Base-by-base conservation (phyloP, 106 monocot species). In the Platanthera guangdongensis region DNA sequence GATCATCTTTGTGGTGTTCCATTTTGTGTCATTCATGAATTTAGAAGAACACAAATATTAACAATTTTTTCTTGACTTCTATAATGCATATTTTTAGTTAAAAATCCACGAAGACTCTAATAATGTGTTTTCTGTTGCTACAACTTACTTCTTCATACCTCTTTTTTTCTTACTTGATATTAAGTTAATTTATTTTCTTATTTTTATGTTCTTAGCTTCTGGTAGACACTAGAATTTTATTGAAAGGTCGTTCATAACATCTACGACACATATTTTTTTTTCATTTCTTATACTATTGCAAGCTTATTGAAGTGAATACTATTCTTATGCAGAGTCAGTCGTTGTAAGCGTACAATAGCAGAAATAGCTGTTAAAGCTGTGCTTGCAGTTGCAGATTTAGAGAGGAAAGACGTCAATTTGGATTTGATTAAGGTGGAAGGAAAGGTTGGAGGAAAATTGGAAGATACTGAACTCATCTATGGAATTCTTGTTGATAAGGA, bases 361-460 rank as follows among this genome's bases (percentile, higher is more conserved):
- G 96, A 88, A 76, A 93, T 97, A 78, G 93, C 96, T 80, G 93
- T 97, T 28, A 89, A 93, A 78, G 96, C 96, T 30, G 96, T 97
- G 57, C 83, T 97, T 52, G 88, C 96, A 19, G 93, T 97, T 80
- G 96, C 93, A 3, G 96, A 97, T 83, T 86, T 97, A 52, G 96
- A 93, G 75, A 89, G 96, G 74, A 97, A 93, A 78, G 96, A 97
- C 86, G 91, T 97, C 10, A 90, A 91, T 75, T 83, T 97, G 76
- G 96, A 97, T 74, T 80, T 97, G 74, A 97, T 93, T 32, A 97
- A 97, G 79, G 96, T 93, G 3, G 96, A 97, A 83, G 96, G 96
- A 3, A 97, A 93, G 75, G 95, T 97, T 49, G 96, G 96, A 67
- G 93, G 96, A 64, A 93, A 93, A 72, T 77, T 97, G 68, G 96